These are phyloP conservation scores for Boletus barrowsii DNA, from an alignment of 768 basidiomycete species.

Conservation along the genomic window DNA sequence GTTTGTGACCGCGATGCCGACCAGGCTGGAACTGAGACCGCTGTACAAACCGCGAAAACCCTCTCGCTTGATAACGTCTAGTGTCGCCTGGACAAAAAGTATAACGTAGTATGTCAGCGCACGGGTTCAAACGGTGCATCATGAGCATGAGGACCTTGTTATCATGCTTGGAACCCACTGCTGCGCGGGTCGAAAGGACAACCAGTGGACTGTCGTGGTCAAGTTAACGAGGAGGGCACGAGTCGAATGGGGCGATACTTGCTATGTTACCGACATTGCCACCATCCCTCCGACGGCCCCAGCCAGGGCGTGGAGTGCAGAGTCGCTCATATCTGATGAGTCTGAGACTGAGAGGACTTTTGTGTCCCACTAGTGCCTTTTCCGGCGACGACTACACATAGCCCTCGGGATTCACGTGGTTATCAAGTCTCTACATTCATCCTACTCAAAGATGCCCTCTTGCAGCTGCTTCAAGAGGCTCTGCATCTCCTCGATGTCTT, in stretches of 20 bases:
- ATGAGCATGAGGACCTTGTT: conserved; percentile 53
- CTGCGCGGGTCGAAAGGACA: conserved; percentile 89
- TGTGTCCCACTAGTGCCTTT: background rate
- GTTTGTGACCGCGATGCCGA: conserved; percentile 93
- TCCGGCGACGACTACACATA: background rate
- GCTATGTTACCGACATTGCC: conserved; percentile 92
- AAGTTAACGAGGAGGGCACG: background rate
- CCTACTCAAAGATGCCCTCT: conserved; percentile 22
- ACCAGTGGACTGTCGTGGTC: conserved; percentile 69
- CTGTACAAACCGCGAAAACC: conserved; percentile 83
- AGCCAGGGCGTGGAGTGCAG: conserved; percentile 80
- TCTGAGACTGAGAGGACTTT: background rate
- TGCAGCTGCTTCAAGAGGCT: conserved; percentile 47
- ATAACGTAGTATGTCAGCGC: conserved; percentile 34
- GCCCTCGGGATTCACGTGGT: too few species aligned
- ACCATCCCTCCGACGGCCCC: conserved; percentile 88
- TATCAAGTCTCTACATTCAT: background rate
- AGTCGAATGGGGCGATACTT: conserved; percentile 26
- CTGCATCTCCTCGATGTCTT: conserved; percentile 74
- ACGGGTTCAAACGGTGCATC: background rate
- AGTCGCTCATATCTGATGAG: conserved; percentile 59
- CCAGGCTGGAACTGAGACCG: conserved; percentile 78
- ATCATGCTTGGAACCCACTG: conserved; percentile 81
- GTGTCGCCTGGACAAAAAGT: conserved; percentile 58
- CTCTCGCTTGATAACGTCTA: conserved; percentile 80